phyloP scores from a whole-genome alignment of 2,329 filamentous ascomycete genomes.

The Cladosporium sp. region DNA sequence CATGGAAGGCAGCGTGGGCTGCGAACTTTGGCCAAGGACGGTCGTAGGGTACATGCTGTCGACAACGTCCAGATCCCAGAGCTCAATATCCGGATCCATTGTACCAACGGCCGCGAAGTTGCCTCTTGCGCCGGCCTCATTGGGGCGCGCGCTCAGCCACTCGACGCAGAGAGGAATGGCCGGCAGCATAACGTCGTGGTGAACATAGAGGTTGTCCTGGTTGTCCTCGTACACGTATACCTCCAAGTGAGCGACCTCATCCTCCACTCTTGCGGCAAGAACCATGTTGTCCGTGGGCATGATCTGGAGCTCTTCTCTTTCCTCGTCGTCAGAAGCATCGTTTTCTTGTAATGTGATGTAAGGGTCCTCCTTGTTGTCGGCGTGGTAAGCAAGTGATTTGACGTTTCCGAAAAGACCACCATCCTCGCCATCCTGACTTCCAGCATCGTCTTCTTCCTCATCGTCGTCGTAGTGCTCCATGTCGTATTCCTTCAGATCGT shows the following conservation, averaged over 20 bases:
- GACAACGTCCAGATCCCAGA: slow-evolving; percentile 94
- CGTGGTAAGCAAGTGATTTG: slow-evolving; percentile 88
- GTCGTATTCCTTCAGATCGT: slow-evolving; percentile 93
- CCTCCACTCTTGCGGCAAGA: slow-evolving; percentile 88
- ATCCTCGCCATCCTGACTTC: slow-evolving; percentile 39
- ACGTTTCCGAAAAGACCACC: slow-evolving; percentile 95
- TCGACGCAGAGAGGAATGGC: slow-evolving; percentile 93
- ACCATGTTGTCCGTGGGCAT: slow-evolving; percentile 89
- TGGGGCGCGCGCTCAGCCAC: slow-evolving; percentile 90
- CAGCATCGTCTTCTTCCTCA: slow-evolving; percentile 55
- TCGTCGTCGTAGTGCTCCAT: slow-evolving; percentile 91
- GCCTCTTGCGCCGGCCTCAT: slow-evolving; percentile 65
- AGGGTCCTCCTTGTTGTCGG: slow-evolving; percentile 89
- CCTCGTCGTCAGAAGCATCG: slow-evolving; percentile 71
- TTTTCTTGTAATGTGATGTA: slow-evolving; percentile 83
- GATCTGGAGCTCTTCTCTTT: slow-evolving; percentile 90
- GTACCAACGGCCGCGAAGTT: slow-evolving; percentile 96
- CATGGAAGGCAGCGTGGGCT: slow-evolving; percentile 17
- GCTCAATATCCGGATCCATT: slow-evolving; percentile 97
- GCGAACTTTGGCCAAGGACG: slow-evolving; percentile 69
- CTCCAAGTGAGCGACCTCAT: slow-evolving; percentile 93
- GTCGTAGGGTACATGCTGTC: slow-evolving; percentile 98
- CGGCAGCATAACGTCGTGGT: slow-evolving; percentile 98
- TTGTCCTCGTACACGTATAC: slow-evolving; percentile 96
- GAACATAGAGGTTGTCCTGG: slow-evolving; percentile 94